Evolutionary conservation across 139 green algal genomes (phyloP), one percentile per base, ranked within the genome.

Genomic region (Chlorella sp.): DNA sequence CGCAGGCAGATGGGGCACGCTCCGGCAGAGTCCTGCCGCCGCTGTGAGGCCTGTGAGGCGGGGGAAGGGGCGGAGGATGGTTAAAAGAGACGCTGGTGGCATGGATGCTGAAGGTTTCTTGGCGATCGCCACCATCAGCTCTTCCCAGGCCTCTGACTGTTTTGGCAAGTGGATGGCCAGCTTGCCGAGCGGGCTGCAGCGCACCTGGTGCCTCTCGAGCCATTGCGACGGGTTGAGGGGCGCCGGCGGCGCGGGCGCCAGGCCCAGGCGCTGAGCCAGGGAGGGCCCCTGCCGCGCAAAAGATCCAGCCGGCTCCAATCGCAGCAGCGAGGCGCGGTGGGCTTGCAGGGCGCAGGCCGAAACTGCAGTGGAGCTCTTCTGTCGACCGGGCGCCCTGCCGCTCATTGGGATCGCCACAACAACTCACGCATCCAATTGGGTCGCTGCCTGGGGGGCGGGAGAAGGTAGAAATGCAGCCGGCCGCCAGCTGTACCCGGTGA

Each of bases 1-100:
- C 94, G 89, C 28, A 85, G 62, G 84, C 92, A 95, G 60, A 95
- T 95, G 34, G 84, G 68, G 83, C 92, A 95, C 60, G 91, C 85
- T 13, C 73, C 18, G 0, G 44, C 56, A 2, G 85, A 92, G 64
- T 94, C 87, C 39, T 89, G 75, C 9, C 83, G 62, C 20, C 9
- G 39, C 11, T 30, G 20, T n/a, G 71, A 70, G 4, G 26, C 26
- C 63, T 32, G 20, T 30, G 20, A 2, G 7, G 60, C 3, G 2
- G 1, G 60, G 21, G 21, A 16, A 6, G 2, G 6, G 30, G 65
- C 28, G 7, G 30, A n/a, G n/a, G n/a, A n/a, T n/a, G n/a, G n/a
- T n/a, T n/a, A n/a, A n/a, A n/a, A n/a, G n/a, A n/a, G n/a, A n/a
- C n/a, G n/a, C n/a, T n/a, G n/a, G n/a, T n/a, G n/a, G n/a, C n/a